Evolutionary conservation across 495 filamentous ascomycete species (phyloP), one percentile per base, ranked within the genome.

Genomic region (Xylaria grammica): DNA sequence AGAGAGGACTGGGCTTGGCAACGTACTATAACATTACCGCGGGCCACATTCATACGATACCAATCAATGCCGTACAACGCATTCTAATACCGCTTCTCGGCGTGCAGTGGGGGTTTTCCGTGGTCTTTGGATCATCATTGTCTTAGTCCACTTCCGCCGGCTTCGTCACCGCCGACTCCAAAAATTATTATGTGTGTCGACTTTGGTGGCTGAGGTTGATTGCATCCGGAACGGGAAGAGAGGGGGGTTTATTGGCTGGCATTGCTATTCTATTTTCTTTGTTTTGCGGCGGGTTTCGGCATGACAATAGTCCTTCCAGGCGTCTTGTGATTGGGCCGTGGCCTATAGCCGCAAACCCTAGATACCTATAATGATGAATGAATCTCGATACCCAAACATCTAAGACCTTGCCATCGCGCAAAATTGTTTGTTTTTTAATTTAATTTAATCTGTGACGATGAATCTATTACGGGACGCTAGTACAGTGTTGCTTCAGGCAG

Each of bases 301-400:
- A 65, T 48, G 19, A n/a, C 27, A 32, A 38, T 65, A 32, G 29
- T 60, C 42, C 44, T 19, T 51, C 50, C 30, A 44, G 44, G 54
- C 42, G 65, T 45, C 48, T 60, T 57, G 51, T 58, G 59, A 19
- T 63, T 13, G 19, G 50, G 34, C 34, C 6, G 38, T 49, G 51
- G 30, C 30, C 20, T 36, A 29, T 19, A 26, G 13, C n/a, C 44
- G 32, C 38, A 40, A 48, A 27, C 44, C 32, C 44, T 36, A 11
- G 29, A 34, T 27, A 61, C 46, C 24, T 34, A 45, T 62, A 54
- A 50, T 60, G 58, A 62, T 62, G 48, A 62, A 62, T 62, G 58
- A 60, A 59, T 34, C 29, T 45, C 42, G 56, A 59, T 59, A 59
- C 56, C 56, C 56, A 46, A 20, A 0, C 32, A 24, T 0, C 15